Percentiles rank a stretch among this genome's conserved stretches.
phyloP scores from a whole-genome alignment of 108 stramenopile genomes.

The Pseudonitzschia multistriata region DNA sequence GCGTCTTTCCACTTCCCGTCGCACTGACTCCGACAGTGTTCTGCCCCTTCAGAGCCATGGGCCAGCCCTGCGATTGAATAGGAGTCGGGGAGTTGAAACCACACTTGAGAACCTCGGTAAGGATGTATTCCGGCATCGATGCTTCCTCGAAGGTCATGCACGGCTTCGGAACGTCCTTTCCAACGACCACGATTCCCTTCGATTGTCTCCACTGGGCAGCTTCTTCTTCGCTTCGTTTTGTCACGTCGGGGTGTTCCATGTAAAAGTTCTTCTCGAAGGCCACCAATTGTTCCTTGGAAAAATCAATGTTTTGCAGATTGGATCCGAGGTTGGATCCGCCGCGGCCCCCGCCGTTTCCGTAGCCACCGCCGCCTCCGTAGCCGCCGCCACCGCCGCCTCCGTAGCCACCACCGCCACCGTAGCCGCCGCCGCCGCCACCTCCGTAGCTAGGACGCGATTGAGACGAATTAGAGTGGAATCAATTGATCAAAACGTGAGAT shows the following conservation, averaged over 20 bases:
- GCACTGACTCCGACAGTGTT: conserved; percentile 97
- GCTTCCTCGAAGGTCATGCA: conserved; percentile 94
- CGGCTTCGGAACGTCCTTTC: conserved; percentile 94
- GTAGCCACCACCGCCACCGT: conserved; percentile 24
- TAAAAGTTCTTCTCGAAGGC: conserved; percentile 98
- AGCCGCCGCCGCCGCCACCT: conserved; percentile 33
- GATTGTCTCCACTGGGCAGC: conserved; percentile 86
- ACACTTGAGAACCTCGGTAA: conserved; percentile 90
- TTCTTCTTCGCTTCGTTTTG: conserved; percentile 78
- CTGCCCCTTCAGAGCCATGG: conserved; percentile 96
- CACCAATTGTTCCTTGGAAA: conserved; percentile 78
- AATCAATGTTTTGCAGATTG: conserved; percentile 71
- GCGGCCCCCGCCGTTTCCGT: conserved; percentile 48
- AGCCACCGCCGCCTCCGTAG: conserved; percentile 31
- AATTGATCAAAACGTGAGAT: background rate
- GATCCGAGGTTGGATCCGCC: conserved; percentile 67
- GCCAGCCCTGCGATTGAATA: conserved; percentile 99
- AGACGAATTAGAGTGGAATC: background rate
- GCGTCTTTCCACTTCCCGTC: conserved; percentile 82
- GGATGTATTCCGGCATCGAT: conserved; percentile 94
- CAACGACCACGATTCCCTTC: conserved; percentile 83
- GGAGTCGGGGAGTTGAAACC: conserved; percentile 97
- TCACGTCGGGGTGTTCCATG: conserved; percentile 98
- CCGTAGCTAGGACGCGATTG: background rate
- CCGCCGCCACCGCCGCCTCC: conserved; percentile 25